Evolutionary conservation across 768 basidiomycete species (phyloP).

Genomic region (Suillus hirtellus): DNA sequence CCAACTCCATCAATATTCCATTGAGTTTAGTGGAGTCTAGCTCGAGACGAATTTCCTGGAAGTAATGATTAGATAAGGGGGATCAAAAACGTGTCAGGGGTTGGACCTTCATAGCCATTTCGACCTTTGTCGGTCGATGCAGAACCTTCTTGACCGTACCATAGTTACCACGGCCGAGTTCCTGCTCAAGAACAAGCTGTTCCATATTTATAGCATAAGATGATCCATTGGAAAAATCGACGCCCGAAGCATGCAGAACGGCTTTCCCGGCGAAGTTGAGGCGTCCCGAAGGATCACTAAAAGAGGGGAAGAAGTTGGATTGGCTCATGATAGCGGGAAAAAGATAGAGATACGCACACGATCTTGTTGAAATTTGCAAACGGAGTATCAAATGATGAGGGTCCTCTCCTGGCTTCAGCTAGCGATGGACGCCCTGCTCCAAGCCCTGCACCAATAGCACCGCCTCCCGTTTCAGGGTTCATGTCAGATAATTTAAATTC

Average conservation of each 20-base stretch:
- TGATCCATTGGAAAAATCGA: slow-evolving; percentile 86
- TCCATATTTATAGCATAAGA: slow-evolving; percentile 95
- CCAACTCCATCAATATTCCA: slow-evolving; percentile 98
- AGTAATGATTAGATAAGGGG: slow-evolving; percentile 8
- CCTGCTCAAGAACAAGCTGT: slow-evolving; percentile 87
- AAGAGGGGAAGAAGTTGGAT: slow-evolving; percentile 9
- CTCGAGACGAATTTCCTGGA: slow-evolving; percentile 95
- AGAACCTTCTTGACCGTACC: slow-evolving; percentile 96
- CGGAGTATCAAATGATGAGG: slow-evolving; percentile 62
- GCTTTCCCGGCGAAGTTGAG: slow-evolving; percentile 95
- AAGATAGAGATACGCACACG: slow-evolving; percentile 60
- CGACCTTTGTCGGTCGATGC: slow-evolving; percentile 91
- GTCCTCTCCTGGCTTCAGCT: slow-evolving; percentile 38
- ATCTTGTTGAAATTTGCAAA: slow-evolving; percentile 94
- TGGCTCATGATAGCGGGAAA: slow-evolving; percentile 10
- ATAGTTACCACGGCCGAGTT: slow-evolving; percentile 95
- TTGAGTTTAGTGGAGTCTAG: slow-evolving; percentile 92
- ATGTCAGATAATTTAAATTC: slow-evolving; percentile 66
- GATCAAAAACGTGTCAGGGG: slow-evolving; percentile 11
- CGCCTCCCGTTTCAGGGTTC: slow-evolving; percentile 48
- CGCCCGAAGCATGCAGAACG: slow-evolving; percentile 84
- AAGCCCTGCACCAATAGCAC: slow-evolving; percentile 65
- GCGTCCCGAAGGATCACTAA: slow-evolving; percentile 92
- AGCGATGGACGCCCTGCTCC: slow-evolving; percentile 65
- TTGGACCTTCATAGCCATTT: slow-evolving; percentile 98